Evolutionary conservation across 73 alveolate genomes (phyloP), one percentile per base, ranked within the genome.

Genomic region (Paramecium primaurelia): DNA sequence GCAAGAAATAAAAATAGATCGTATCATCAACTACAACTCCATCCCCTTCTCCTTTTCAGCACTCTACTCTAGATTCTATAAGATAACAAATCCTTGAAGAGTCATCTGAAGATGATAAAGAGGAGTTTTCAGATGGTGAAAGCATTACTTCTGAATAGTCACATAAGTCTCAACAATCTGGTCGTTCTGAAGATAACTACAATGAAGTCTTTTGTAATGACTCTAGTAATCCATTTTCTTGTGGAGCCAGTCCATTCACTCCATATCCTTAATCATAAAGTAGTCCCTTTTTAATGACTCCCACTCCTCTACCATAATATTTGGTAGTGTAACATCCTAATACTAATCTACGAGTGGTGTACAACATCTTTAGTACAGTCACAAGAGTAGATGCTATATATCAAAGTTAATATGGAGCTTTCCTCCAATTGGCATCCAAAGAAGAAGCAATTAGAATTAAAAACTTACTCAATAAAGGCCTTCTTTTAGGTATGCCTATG

Each of bases 311-410:
- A 64, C 51, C 51, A 9, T 20, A 34, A 59, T 80, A 42, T 28
- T 22, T 80, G 49, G 28, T 80, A n/a, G 91, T 80, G 3, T 14
- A 80, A 28, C 91, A 80, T 45, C 91, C 91, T 0, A 80, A 42
- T 26, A 80, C 91, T 14, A 80, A 80, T 49, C 91, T 80, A 25
- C 47, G 91, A 12, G 91, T 80, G 32, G 58, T 80, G 26, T 80
- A 80, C 30, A 80, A 80, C 58, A 45, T 80, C 36, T 47, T 80
- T 26, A 80, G 91, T 80, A 80, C 91, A 42, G 1, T 80, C 73
- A 42, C 58, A 18, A 40, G 34, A 47, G 58, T 80, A 26, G 91
- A 80, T 25, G 47, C 44, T 6, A 18, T 80, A 1, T 45, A 32
- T 42, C 34, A 40, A 42, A 80, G 91, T n/a, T 32, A 22, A 2